phyloP scores from a whole-genome alignment of 176 grass and related monocot genomes.

The Oropetium thomaeum region DNA sequence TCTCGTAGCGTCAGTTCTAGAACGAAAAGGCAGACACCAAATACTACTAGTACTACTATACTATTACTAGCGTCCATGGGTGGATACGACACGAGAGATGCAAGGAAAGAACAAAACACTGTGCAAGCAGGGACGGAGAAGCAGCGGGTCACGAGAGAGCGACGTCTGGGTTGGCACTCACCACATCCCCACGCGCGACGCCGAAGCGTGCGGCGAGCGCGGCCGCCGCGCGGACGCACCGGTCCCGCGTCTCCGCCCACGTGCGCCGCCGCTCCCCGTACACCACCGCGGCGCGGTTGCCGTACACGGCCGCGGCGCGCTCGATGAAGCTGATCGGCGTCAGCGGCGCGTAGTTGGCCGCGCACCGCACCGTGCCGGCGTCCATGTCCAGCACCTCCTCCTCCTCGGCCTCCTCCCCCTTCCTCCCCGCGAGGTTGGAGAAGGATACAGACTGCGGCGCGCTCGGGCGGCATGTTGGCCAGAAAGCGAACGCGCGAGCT shows the following conservation, averaged over 20 bases:
- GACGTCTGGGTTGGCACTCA: background rate
- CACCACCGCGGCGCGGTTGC: conserved; percentile 37
- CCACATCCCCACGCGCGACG: conserved; percentile 56
- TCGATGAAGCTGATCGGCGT: conserved; percentile 68
- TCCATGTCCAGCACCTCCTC: conserved; percentile 31
- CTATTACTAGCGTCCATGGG: background rate
- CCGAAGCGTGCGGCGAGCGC: conserved; percentile 44
- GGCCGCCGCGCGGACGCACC: conserved; percentile 57
- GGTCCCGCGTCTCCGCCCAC: conserved; percentile 40
- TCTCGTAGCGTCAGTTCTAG: background rate
- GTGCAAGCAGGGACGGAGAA: background rate
- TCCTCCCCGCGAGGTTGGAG: background rate
- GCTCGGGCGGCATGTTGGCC: background rate
- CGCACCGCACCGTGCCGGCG: conserved; percentile 50
- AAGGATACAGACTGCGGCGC: background rate
- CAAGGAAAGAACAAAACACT: background rate
- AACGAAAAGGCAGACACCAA: background rate
- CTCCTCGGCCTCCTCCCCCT: background rate
- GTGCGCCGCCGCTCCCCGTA: conserved; percentile 34
- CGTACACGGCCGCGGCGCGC: conserved; percentile 63
- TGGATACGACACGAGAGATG: background rate
- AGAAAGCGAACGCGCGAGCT: background rate
- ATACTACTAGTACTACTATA: background rate
- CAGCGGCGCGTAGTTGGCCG: conserved; percentile 66
- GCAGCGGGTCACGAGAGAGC: background rate